These are phyloP conservation scores for Leavenworthia alabamica DNA, from an alignment of 345 rosid genomes.

Conservation along the genomic window DNA sequence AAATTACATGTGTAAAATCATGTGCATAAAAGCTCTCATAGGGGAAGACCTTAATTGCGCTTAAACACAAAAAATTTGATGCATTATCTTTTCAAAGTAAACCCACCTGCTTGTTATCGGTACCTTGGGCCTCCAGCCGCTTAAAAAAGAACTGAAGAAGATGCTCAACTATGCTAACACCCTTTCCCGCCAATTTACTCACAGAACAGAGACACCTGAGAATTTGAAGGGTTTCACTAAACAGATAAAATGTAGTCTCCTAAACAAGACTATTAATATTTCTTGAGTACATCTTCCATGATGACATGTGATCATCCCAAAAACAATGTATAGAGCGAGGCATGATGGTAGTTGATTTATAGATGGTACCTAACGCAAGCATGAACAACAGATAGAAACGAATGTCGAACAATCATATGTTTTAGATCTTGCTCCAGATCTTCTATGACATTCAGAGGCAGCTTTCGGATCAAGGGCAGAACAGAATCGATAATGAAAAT, in stretches of 20 bases:
- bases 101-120: constrained; percentile 81
- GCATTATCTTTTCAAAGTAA: constrained; percentile 10
- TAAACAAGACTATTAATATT: not conserved
- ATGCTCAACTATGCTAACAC: constrained; percentile 63
- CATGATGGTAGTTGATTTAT: constrained; percentile 13
- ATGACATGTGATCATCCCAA: constrained; percentile 9
- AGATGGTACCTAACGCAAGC: constrained; percentile 84
- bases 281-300: constrained; percentile 14
- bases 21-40: not conserved
- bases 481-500: constrained; percentile 85
- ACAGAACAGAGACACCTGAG: constrained; percentile 88
- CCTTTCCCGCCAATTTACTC: constrained; percentile 68
- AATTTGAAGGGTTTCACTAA: constrained; percentile 12
- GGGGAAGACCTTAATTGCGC: not conserved
- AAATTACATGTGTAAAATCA: constrained; percentile 6
- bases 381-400: constrained; percentile 95
- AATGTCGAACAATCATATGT: constrained; percentile 90
- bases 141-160: constrained; percentile 87
- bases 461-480: constrained; percentile 76
- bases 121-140: constrained; percentile 62
- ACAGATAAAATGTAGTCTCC: constrained; percentile 13
- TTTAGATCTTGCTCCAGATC: constrained; percentile 96
- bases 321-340: not conserved
- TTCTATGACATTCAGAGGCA: constrained; percentile 66
- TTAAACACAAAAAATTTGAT: not conserved